Base-by-base conservation (phyloP, 169 alveolate genomes). In the Ichthyophthirius multifiliis region DNA sequence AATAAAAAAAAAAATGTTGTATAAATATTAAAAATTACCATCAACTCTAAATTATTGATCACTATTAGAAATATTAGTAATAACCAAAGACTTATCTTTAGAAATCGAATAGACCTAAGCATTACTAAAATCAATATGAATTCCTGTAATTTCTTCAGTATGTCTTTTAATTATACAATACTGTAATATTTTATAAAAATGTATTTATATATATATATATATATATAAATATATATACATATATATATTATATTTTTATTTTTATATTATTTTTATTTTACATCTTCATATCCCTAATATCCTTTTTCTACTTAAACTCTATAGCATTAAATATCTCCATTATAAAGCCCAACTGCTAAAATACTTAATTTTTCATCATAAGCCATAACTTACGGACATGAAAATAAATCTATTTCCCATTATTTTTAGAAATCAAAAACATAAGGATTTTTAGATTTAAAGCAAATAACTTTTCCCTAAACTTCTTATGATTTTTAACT, bases 301-400 rank as follows among this genome's bases (percentile, higher is more conserved):
- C 31, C 31, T 55, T 55, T 55, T 39, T 55, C 71, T 10, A 55
- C 71, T 55, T 55, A 15, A 2, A 55, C 71, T 55, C 71, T 55
- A 23, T 4, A 55, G 5, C 23, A 27, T 55, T 55, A 34, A 7
- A 55, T 55, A 27, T 55, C 71, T 12, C 71, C 71, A 55, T 55
- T 55, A 27, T 55, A 55, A 55, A 55, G 71, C 23, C 71, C 71
- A 55, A 55, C 71, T 20, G 71, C 71, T 18, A 55, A 34, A 34
- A 55, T 55, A 1, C 43, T 55, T 20, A 55, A 9, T 18, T 55
- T 55, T 18, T 34, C 43, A n/a, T 55, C 71, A 23, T 27, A 55
- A 9, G 23, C 23, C 71, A 55, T 55, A 5, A 16, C 12, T 55
- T 55, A 55, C 0, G 71, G 71, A 34, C 31, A 27, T 55, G 71